Conservation (phyloP, 2,329 filamentous ascomycete species). For the Rasamsonia emersonii region DNA sequence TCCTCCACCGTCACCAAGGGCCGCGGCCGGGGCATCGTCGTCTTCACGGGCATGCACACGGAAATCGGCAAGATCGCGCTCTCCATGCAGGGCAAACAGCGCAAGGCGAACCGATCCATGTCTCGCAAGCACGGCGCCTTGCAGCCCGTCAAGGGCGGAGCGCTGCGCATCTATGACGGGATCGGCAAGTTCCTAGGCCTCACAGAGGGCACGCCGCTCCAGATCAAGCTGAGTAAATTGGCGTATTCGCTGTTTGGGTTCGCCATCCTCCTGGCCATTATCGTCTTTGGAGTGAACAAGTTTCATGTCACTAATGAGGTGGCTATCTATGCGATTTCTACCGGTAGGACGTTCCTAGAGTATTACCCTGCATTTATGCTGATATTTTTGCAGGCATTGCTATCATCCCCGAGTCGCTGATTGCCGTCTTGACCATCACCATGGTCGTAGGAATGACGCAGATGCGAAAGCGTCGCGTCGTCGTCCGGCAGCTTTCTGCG, state of each 20-base stretch:
- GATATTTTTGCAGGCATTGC: conserved; percentile 37
- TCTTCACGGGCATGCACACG: conserved; percentile 53
- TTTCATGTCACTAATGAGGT: conserved; percentile 50
- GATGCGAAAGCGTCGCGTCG: conserved; percentile 46
- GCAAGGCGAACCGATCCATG: conserved; percentile 32
- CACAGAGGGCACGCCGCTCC: conserved; percentile 68
- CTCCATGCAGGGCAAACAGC: conserved; percentile 46
- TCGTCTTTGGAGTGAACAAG: conserved; percentile 52
- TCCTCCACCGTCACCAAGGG: conserved; percentile 54
- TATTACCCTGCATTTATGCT: conserved; percentile 2
- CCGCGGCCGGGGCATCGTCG: conserved; percentile 49
- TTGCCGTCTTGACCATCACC: conserved; percentile 54
- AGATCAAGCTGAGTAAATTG: conserved; percentile 77
- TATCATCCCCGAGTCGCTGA: conserved; percentile 56
- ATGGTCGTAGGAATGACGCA: conserved; percentile 49
- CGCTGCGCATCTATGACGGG: conserved; percentile 40
- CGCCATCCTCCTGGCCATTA: conserved; percentile 54
- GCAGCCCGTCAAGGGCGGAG: conserved; percentile 42
- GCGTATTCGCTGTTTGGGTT: conserved; percentile 71
- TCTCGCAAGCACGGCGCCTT: conserved; percentile 36
- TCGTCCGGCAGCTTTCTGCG: conserved; percentile 46
- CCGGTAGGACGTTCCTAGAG: conserved; percentile 24
- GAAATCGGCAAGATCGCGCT: conserved; percentile 54
- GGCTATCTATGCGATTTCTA: conserved; percentile 52
- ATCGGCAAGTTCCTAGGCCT: conserved; percentile 51